Evolutionary conservation across 257 asterid species (phyloP).

Genomic region (Striga asiatica): DNA sequence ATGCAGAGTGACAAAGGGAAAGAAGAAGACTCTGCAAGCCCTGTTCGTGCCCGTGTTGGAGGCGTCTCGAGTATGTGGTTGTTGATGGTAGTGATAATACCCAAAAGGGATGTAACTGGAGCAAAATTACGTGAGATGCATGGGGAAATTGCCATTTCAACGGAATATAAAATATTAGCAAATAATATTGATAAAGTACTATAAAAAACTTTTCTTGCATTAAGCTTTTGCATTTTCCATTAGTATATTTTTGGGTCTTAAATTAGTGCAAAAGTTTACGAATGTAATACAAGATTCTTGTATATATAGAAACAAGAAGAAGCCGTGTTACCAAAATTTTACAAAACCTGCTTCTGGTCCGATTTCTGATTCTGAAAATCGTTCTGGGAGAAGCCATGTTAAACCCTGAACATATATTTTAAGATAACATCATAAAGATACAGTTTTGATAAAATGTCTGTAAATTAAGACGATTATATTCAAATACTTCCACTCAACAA

Average conservation of each 20-base stretch:
- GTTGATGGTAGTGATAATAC: slow-evolving; percentile 62
- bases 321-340: slow-evolving; percentile 29
- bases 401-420: slow-evolving; percentile 55
- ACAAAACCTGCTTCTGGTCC: slow-evolving; percentile 99
- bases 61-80: slow-evolving; percentile 73
- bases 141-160: too few relatives aligned
- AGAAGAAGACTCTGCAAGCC: slow-evolving; percentile 41
- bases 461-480: background rate
- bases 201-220: too few relatives aligned
- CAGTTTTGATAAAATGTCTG: background rate
- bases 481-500: slow-evolving; percentile 9
- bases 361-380: slow-evolving; percentile 92
- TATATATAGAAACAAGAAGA: too few relatives aligned
- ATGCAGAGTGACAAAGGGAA: slow-evolving; percentile 73
- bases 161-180: too few relatives aligned
- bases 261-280: too few relatives aligned
- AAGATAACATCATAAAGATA: slow-evolving; percentile 16
- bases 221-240: too few relatives aligned
- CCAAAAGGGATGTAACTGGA: slow-evolving; percentile 82
- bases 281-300: too few relatives aligned
- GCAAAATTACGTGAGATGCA: slow-evolving; percentile 1
- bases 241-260: too few relatives aligned
- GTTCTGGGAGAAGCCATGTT: slow-evolving; percentile 97
- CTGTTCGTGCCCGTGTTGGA: slow-evolving; percentile 27
- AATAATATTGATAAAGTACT: too few relatives aligned